Percentiles rank a stretch among this genome's conserved stretches.
Conservation (phyloP, 257 asterid genomes). For the Parsonsia alboflavescens region DNA sequence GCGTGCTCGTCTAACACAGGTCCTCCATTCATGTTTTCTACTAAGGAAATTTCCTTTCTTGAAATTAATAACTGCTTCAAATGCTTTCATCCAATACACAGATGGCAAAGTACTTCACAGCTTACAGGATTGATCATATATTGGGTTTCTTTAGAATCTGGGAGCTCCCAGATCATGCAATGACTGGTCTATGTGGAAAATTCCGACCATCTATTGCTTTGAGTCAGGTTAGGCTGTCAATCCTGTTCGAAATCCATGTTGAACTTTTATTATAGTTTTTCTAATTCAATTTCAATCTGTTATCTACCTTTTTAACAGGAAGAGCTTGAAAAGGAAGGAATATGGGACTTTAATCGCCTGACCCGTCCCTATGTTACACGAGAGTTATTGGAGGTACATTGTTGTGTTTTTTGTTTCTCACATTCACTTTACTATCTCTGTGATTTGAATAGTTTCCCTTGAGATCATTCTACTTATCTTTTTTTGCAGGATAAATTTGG, state of each 20-base stretch:
- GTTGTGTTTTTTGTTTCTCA: not conserved
- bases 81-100: constrained; percentile 23
- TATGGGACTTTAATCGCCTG: constrained; percentile 92
- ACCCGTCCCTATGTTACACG: constrained; percentile 67
- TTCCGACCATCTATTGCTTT: constrained; percentile 92
- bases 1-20: constrained; percentile 97
- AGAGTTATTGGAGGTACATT: constrained; percentile 49
- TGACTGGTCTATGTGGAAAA: constrained; percentile 96
- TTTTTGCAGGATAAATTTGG: constrained; percentile 84
- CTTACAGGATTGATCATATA: constrained; percentile 92
- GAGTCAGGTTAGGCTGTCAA: constrained; percentile 49
- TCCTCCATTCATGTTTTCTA: constrained; percentile 17
- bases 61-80: constrained; percentile 2
- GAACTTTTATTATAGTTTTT: not conserved
- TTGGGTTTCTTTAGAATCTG: constrained; percentile 94
- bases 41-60: constrained; percentile 2
- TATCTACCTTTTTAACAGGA: constrained; percentile 43
- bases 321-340: constrained; percentile 89
- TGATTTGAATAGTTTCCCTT: constrained; percentile 27
- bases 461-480: constrained; percentile 9
- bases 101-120: constrained; percentile 98
- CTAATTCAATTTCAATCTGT: not conserved
- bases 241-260: not conserved
- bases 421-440: not conserved
- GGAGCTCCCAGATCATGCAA: constrained; percentile 97